Percentiles rank a stretch among this genome's conserved stretches.
These are phyloP conservation scores for Colletotrichum tamarilloi DNA, from an alignment of 2,329 filamentous ascomycete genomes.

Conservation along the genomic window DNA sequence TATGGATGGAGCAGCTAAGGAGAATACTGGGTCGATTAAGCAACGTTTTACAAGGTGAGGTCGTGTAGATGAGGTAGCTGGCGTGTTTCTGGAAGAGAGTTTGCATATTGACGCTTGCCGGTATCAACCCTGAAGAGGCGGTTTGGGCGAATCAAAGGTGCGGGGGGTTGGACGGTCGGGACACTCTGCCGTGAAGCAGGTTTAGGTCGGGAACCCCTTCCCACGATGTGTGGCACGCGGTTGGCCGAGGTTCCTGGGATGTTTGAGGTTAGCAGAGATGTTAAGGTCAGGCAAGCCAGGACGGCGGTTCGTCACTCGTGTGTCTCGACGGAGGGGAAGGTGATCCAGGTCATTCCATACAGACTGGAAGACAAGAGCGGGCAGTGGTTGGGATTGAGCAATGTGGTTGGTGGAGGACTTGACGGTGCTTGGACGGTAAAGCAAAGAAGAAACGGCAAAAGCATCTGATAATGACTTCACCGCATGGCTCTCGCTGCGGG, in stretches of 20 bases:
- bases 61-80: constrained; percentile 20
- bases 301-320: background rate
- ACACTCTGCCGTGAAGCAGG: background rate
- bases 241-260: background rate
- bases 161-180: constrained; percentile 11
- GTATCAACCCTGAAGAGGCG: constrained; percentile 27
- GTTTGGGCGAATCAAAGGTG: constrained; percentile 17
- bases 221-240: background rate
- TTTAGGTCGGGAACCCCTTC: background rate
- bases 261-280: background rate
- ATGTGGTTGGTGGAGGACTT: constrained; percentile 14
- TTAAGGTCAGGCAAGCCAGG: background rate
- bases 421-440: constrained; percentile 32
- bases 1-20: constrained; percentile 2
- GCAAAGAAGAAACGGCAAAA: constrained; percentile 30
- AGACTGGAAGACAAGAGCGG: background rate
- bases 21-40: constrained; percentile 16
- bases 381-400: constrained; percentile 4
- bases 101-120: constrained; percentile 16
- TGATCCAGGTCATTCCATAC: background rate
- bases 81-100: constrained; percentile 28
- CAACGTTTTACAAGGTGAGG: constrained; percentile 19
- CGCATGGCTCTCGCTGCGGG: constrained; percentile 8
- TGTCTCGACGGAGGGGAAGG: background rate
- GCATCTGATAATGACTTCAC: constrained; percentile 35